Conservation (phyloP, 225 moss, liverwort and hornwort species). For the Neckera pumila region DNA sequence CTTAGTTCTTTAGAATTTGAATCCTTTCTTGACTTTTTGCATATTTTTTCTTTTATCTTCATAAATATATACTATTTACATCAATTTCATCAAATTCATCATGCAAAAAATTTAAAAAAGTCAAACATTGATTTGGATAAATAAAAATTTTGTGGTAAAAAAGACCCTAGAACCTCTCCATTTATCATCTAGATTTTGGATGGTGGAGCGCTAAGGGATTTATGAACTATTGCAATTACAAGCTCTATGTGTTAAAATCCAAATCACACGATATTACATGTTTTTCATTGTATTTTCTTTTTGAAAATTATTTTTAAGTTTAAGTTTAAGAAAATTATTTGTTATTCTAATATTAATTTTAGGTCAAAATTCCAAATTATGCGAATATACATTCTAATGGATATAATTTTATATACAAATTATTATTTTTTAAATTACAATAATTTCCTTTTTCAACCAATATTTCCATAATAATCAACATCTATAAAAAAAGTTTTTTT, state of each 20-base stretch:
- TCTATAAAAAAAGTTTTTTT: no score
- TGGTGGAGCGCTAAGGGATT: fast-evolving
- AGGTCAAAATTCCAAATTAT: no score
- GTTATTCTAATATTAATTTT: no score
- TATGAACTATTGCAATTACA: not conserved
- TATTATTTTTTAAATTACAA: fast-evolving
- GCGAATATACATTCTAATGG: no score
- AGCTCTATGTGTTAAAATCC: not conserved
- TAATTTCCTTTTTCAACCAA: no score
- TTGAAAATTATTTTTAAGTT: no score
- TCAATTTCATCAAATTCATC: no score
- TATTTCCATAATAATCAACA: no score
- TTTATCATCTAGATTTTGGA: no score
- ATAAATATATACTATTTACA: not conserved
- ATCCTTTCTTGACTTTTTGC: not conserved
- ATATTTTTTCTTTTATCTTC: not conserved
- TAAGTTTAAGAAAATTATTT: no score
- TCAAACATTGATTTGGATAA: not conserved
- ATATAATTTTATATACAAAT: not conserved
- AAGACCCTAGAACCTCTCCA: not conserved
- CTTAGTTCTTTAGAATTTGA: not conserved
- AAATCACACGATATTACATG: not conserved
- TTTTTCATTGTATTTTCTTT: not conserved
- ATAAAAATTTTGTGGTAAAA: not conserved
- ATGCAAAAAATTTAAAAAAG: no score